Conservation (phyloP, 257 asterid genomes). For the Gentiana dahurica region DNA sequence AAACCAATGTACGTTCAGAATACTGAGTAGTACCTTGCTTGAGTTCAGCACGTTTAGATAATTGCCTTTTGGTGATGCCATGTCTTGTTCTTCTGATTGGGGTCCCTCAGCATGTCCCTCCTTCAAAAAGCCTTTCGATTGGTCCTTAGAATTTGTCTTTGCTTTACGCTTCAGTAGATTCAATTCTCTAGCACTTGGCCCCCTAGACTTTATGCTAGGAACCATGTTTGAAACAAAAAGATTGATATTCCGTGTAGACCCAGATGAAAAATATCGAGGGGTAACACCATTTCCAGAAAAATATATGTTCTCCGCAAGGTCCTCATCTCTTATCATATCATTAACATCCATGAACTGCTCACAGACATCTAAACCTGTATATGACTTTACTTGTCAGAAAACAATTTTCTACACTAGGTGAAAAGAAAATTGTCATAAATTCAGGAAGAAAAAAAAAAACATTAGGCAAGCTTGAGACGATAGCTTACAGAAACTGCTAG, state of each 20-base stretch:
- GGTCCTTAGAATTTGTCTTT: conserved; percentile 77
- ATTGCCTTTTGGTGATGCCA: conserved; percentile 49
- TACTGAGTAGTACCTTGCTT: conserved; percentile 44
- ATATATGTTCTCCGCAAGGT: conserved; percentile 58
- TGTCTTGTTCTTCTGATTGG: conserved; percentile 65
- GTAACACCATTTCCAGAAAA: conserved; percentile 55
- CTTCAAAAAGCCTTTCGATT: conserved; percentile 71
- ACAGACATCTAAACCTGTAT: conserved; percentile 81
- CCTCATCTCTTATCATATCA: conserved; percentile 95
- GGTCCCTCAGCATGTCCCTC: conserved; percentile 66
- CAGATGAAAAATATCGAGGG: conserved; percentile 56
- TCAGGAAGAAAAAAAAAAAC: too few species aligned
- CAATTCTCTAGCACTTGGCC: conserved; percentile 98
- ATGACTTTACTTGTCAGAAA: conserved; percentile 13
- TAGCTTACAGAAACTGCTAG: too few species aligned
- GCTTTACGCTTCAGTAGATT: conserved; percentile 96
- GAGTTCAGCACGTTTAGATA: conserved; percentile 51
- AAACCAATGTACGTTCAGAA: too few species aligned
- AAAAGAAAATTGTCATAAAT: too few species aligned
- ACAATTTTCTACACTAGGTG: background rate
- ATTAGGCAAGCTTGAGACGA: too few species aligned
- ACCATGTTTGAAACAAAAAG: conserved; percentile 73
- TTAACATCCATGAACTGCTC: conserved; percentile 98
- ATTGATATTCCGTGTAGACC: conserved; percentile 52
- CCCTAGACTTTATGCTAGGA: conserved; percentile 74